These are phyloP conservation scores for Saccharomycopsis javanensis DNA, from an alignment of 805 yeast species.

Conservation along the genomic window DNA sequence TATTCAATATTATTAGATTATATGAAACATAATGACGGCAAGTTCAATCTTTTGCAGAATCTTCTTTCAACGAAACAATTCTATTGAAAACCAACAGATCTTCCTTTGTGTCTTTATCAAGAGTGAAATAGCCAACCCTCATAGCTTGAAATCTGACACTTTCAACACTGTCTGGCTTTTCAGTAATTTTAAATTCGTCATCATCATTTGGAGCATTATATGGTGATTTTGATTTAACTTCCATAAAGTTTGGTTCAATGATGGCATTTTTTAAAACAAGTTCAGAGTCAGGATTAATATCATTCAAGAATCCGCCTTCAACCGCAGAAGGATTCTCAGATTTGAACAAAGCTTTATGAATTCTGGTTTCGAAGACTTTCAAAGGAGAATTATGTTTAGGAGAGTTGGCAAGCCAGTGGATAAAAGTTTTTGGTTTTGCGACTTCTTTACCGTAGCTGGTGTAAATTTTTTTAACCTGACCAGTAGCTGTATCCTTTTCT, in stretches of 20 bases:
- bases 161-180: conserved; percentile 53
- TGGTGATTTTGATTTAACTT: conserved; percentile 63
- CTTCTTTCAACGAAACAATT: conserved; percentile 89
- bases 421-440: conserved; percentile 86
- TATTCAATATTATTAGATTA: no score
- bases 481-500: conserved; percentile 48
- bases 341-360: conserved; percentile 78
- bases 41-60: conserved; percentile 37
- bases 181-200: conserved; percentile 60
- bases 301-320: conserved; percentile 82
- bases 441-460: conserved; percentile 54
- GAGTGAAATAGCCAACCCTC: conserved; percentile 90
- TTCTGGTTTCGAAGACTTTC: conserved; percentile 63
- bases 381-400: conserved; percentile 54
- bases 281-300: conserved; percentile 74
- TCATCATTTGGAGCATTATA: conserved; percentile 55
- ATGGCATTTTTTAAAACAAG: conserved; percentile 53
- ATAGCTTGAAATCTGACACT: conserved; percentile 96
- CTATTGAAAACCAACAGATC: conserved; percentile 70
- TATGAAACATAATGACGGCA: no score
- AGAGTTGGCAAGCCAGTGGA: conserved; percentile 89
- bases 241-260: conserved; percentile 68
- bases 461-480: conserved; percentile 58
- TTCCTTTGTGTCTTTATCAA: conserved; percentile 66
- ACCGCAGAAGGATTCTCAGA: conserved; percentile 85